Percentiles rank a stretch among this genome's conserved stretches.
phyloP scores from a whole-genome alignment of 2,329 filamentous ascomycete genomes.

The Ophidiomyces ophidiicola region DNA sequence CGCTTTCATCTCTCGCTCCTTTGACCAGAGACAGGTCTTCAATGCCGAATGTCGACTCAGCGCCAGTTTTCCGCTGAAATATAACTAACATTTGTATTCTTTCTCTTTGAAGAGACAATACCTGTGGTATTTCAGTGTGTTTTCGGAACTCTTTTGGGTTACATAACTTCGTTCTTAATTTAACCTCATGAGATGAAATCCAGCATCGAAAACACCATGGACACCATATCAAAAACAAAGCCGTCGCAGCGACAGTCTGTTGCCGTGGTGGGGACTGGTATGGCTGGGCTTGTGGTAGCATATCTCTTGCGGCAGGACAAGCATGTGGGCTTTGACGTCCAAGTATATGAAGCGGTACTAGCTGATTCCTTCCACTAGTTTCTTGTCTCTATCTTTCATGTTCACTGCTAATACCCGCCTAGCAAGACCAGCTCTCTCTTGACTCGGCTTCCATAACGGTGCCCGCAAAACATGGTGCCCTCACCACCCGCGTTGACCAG shows the following conservation, averaged over 20 bases:
- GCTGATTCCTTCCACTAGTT: too few relatives aligned
- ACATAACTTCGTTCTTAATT: too few relatives aligned
- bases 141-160: too few relatives aligned
- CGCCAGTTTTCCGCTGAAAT: too few relatives aligned
- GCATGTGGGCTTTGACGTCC: slow-evolving; percentile 32
- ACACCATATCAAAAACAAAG: slow-evolving; percentile 2
- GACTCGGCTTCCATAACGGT: slow-evolving; percentile 36
- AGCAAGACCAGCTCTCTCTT: slow-evolving; percentile 36
- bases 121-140: too few relatives aligned
- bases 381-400: neutral
- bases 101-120: too few relatives aligned
- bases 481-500: slow-evolving; percentile 33
- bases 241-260: slow-evolving; percentile 21
- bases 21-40: too few relatives aligned
- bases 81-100: too few relatives aligned
- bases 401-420: slow-evolving; percentile 8
- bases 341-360: slow-evolving; percentile 38
- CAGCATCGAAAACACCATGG: too few relatives aligned
- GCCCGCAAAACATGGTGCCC: slow-evolving; percentile 17
- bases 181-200: too few relatives aligned
- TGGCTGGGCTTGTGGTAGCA: slow-evolving; percentile 39
- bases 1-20: too few relatives aligned
- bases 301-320: slow-evolving; percentile 35
- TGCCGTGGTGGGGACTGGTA: slow-evolving; percentile 39
- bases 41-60: too few relatives aligned